Conservation (phyloP, 352 stramenopile species). For the Phytophthora foliorum region DNA sequence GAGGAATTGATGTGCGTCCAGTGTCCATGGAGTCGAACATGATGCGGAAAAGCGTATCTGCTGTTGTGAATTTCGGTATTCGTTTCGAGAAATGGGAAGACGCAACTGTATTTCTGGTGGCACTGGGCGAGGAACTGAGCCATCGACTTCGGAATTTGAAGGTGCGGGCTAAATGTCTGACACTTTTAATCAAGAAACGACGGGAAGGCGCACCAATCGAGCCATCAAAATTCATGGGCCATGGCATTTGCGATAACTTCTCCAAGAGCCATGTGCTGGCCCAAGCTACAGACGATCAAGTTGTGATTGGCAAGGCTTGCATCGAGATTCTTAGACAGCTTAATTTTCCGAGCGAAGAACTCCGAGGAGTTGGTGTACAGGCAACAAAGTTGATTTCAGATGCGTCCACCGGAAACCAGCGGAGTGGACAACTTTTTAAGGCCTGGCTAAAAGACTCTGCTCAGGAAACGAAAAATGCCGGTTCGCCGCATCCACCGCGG, state of each 20-base stretch:
- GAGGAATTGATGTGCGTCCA: constrained; percentile 76
- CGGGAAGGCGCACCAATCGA: constrained; percentile 71
- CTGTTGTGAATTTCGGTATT: constrained; percentile 95
- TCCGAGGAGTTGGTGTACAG: constrained; percentile 82
- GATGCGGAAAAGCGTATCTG: constrained; percentile 90
- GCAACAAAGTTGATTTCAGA: constrained; percentile 71
- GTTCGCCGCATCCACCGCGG: not conserved
- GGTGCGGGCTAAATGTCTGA: constrained; percentile 72
- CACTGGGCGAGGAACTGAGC: constrained; percentile 80
- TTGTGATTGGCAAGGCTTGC: constrained; percentile 57
- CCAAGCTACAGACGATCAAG: constrained; percentile 63
- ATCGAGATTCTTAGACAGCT: constrained; percentile 75
- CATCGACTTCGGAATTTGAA: constrained; percentile 68
- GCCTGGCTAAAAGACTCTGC: constrained; percentile 58
- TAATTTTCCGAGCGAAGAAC: constrained; percentile 64
- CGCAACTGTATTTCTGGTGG: constrained; percentile 84
- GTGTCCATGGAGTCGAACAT: constrained; percentile 78
- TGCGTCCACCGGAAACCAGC: constrained; percentile 20
- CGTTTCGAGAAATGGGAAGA: constrained; percentile 85
- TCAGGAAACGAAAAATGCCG: constrained; percentile 6
- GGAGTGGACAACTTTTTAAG: constrained; percentile 58
- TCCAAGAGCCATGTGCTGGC: constrained; percentile 76
- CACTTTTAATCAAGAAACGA: constrained; percentile 88
- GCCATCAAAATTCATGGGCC: constrained; percentile 90
- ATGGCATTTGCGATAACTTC: constrained; percentile 88